Evolutionary conservation across 2,329 filamentous ascomycete genomes (phyloP).

Genomic region (Colletotrichum paranaense): DNA sequence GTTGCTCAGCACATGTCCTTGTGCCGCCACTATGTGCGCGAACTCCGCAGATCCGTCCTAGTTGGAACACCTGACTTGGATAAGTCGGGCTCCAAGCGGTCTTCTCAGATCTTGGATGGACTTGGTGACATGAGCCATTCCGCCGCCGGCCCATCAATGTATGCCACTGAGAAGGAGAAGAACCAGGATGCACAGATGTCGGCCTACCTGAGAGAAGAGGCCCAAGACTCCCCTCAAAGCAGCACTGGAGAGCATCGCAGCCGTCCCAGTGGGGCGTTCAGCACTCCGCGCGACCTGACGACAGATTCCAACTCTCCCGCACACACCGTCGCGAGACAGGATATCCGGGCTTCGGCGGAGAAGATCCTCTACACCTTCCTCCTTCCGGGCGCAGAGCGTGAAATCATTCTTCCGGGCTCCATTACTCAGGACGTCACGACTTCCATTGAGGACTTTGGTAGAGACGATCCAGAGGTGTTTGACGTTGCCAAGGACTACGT

Average conservation of each 20-base stretch:
- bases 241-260: conserved; percentile 56
- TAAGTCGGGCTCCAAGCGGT: conserved; percentile 83
- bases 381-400: conserved; percentile 92
- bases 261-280: conserved; percentile 66
- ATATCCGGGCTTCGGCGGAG: conserved; percentile 93
- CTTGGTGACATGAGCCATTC: conserved; percentile 74
- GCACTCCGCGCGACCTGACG: conserved; percentile 69
- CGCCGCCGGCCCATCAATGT: conserved; percentile 71
- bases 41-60: conserved; percentile 91
- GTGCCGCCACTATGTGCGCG: conserved; percentile 95
- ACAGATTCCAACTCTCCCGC: conserved; percentile 85
- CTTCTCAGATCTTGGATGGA: conserved; percentile 81
- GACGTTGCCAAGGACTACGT: conserved; percentile 99
- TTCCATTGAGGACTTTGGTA: conserved; percentile 88
- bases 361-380: conserved; percentile 99
- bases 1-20: conserved; percentile 99
- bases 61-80: conserved; percentile 93
- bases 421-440: conserved; percentile 89
- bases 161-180: conserved; percentile 76
- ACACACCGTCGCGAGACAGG: conserved; percentile 86
- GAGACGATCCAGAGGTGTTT: conserved; percentile 97
- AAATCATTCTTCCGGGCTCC: conserved; percentile 90
- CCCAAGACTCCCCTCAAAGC: conserved; percentile 66
- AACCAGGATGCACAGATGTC: conserved; percentile 91
- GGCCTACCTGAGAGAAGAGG: conserved; percentile 82